Base-by-base conservation (phyloP, 192 early-diverging fungal genomes). In the Gonapodya sp. region DNA sequence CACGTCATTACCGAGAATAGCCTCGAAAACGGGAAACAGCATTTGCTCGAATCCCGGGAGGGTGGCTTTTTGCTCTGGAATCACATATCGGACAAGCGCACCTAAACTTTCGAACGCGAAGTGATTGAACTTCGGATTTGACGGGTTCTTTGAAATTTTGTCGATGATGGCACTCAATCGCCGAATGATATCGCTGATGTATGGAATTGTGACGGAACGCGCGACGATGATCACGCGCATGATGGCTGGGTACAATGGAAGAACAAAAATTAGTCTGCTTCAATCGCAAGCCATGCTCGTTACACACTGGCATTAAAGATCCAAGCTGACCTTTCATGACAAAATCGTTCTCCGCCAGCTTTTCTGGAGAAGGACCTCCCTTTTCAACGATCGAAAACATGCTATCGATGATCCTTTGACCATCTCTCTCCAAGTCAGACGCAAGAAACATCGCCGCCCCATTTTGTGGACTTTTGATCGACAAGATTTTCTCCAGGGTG, bases 51-150 rank as follows among this genome's bases (percentile, higher is more conserved):
- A 98, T 81, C 92, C 90, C 72, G 81, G 84, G 2, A 97, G 89
- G 0, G 94, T 88, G 14, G 82, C 86, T 0, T 87, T 87, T 14
- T 94, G 91, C 1, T 90, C 89, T 0, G 88, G 89, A 79, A 96
- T 96, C 64, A 95, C 91, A 79, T 78, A 92, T 87, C 89, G 86
- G 81, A 96, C 94, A 83, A 98, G 84, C 32, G 94, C 92, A 18
- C 92, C 95, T 79, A 99, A 87, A 31, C 94, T 89, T 85, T 99
- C 98, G 84, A 99, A 99, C 73, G 94, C 85, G 86, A 92, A 99
- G 86, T 99, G 97, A 85, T 94, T 98, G 92, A 99, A 99, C 36
- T 91, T 93, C 0, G 98, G 97, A 85, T 99, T 98, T 85, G 93
- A 95, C 35, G 98, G 98, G 84, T 99, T 99, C 82, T 92, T 91